phyloP scores from a whole-genome alignment of 345 rosid species.

The Jatropha curcas region DNA sequence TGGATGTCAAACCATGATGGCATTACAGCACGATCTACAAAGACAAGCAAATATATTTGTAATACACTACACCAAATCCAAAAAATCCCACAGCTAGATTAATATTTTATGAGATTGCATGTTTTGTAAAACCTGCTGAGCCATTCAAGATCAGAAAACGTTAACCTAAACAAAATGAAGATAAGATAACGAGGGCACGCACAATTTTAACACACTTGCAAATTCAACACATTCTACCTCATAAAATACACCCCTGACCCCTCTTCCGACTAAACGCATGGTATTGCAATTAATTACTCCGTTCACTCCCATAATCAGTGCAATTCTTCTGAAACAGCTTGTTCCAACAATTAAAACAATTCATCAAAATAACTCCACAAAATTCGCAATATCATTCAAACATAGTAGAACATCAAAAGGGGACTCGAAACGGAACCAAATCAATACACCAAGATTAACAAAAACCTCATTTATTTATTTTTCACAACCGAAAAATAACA shows the following conservation, averaged over 20 bases:
- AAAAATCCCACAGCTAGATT: neutral
- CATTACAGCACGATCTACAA: conserved; percentile 81
- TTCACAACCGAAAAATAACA: neutral
- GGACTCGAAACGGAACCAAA: neutral
- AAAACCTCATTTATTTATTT: neutral
- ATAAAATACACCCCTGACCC: neutral
- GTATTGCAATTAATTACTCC: neutral
- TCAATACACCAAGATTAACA: too few species aligned
- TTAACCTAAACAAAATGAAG: neutral
- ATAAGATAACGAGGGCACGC: neutral
- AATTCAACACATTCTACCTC: neutral
- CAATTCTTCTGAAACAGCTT: neutral
- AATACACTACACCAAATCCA: neutral
- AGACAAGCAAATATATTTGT: conserved; percentile 17
- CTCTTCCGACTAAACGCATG: too few species aligned
- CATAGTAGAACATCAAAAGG: neutral
- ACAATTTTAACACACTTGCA: neutral
- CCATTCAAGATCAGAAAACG: neutral
- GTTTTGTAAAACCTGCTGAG: neutral
- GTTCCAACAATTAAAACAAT: neutral
- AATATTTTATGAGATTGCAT: neutral
- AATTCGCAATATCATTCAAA: too few species aligned
- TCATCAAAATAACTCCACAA: neutral
- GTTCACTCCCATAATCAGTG: neutral
- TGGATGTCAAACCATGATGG: conserved; percentile 94